Evolutionary conservation across 1,284 basidiomycete genomes (phyloP), one percentile per base, ranked within the genome.

Genomic region (Cryptococcus sp.): DNA sequence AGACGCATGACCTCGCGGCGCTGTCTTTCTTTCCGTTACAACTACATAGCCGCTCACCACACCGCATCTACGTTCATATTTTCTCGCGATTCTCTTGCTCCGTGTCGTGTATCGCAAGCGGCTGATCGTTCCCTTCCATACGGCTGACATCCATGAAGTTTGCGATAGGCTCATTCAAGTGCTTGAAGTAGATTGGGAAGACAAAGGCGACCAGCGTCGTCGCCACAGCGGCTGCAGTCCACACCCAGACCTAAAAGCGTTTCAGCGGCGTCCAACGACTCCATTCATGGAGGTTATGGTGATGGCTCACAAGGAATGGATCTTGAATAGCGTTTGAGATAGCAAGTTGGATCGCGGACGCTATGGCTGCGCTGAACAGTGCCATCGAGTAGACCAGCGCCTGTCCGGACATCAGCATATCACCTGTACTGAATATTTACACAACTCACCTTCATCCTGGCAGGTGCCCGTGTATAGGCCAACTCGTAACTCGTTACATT

Each of bases 401-500:
- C 30, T 35, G 13, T 2, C 5, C 30, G 8, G 30, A 13, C 30
- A 8, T 35, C 30, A 35, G 30, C 30, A 35, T 35, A 35, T 5
- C 30, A 35, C 13, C 8, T 10, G 6, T 25, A 3, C 3, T 35
- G 30, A 13, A 8, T 5, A 3, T 35, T 8, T 10, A 13, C 72
- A 45, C 72, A 45, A 77, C 60, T 46, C 66, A 35, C 75, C 70
- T 79, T 79, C 79, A 80, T 80, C 50, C 77, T 63, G 3, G 77
- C 73, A 3, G 79, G 79, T 17, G 79, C 71, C 23, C 76, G 69
- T 35, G 81, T 81, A 70, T 81, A 82, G 52, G 76, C 76, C 35
- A 81, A 72, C 71, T 82, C 81, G 68, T 81, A 78, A 45, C 74
- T 73, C 17, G 80, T 80, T 56, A 81, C 77, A 47, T 78, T 79